Evolutionary conservation across 2,329 filamentous ascomycete species (phyloP).

Genomic region (Diaporthe sp.): DNA sequence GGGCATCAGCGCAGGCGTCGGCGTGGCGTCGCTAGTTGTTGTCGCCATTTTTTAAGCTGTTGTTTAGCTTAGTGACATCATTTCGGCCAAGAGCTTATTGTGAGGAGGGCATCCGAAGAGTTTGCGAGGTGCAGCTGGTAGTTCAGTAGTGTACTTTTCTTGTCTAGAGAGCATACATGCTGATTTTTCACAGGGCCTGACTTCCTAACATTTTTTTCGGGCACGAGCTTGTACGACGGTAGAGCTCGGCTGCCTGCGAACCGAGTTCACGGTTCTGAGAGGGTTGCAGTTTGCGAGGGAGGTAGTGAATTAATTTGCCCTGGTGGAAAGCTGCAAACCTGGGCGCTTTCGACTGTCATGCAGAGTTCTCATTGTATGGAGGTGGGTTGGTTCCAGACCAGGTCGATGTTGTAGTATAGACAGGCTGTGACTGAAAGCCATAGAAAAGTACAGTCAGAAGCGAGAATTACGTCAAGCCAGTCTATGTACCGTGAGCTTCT

Average conservation of each 20-base stretch:
- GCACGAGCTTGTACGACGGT: too few species aligned
- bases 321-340: background rate
- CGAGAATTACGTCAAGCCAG: background rate
- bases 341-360: background rate
- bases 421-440: background rate
- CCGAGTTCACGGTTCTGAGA: background rate
- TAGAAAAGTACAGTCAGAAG: background rate
- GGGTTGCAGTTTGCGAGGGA: background rate
- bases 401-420: background rate
- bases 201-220: background rate
- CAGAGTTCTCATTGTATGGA: background rate
- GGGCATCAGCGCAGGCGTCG: background rate
- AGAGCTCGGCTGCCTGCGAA: background rate
- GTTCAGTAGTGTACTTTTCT: background rate
- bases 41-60: constrained; percentile 2
- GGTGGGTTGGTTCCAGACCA: background rate
- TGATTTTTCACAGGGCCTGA: background rate
- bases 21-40: background rate
- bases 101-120: background rate
- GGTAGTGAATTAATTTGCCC: background rate
- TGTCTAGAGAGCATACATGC: background rate
- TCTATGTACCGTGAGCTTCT: background rate
- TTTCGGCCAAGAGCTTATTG: background rate
- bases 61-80: background rate
- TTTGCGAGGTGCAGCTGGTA: background rate